Base-by-base conservation (phyloP, 1,139 yeast species). In the Geotrichum macrosporum region DNA sequence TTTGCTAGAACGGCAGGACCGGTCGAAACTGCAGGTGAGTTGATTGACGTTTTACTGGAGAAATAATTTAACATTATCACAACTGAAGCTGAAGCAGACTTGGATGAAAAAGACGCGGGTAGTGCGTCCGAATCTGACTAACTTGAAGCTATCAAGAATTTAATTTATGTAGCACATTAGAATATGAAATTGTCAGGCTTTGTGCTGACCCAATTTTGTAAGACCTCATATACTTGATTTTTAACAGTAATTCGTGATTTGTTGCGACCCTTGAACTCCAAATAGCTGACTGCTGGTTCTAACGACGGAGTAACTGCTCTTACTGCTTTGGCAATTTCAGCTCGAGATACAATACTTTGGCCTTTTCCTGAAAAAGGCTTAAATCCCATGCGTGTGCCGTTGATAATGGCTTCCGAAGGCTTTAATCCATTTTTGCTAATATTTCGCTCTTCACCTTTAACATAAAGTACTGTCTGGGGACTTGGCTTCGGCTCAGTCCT, bases 1-100 rank as follows among this genome's bases (percentile, higher is more conserved):
- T 80, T 78, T 57, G 94, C 94, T 0, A 65, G 69, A 34, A 57
- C 64, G 51, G 55, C 64, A 50, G 67, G 64, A 15, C 57, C 63
- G n/a, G 53, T 49, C 21, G 53, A 27, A 3, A 16, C 3, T 26
- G 12, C 41, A 22, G 41, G 39, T 35, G 24, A 15, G 39, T 15
- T 8, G 9, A 6, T 24, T 24, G n/a, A n/a, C n/a, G n/a, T n/a
- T n/a, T n/a, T n/a, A n/a, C n/a, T n/a, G n/a, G n/a, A n/a, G n/a
- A n/a, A n/a, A n/a, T n/a, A n/a, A n/a, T n/a, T n/a, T n/a, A n/a
- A n/a, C n/a, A n/a, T n/a, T n/a, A n/a, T n/a, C n/a, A n/a, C n/a
- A n/a, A n/a, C n/a, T n/a, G n/a, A 21, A 32, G 22, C 15, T 13
- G 52, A 41, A 35, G 56, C 52, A 29, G 54, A 43, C 22, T 56